Percentiles rank a stretch among this genome's conserved stretches.
Evolutionary conservation across 768 basidiomycete genomes (phyloP).

Genomic region (Tricholoma bakamatsutake): DNA sequence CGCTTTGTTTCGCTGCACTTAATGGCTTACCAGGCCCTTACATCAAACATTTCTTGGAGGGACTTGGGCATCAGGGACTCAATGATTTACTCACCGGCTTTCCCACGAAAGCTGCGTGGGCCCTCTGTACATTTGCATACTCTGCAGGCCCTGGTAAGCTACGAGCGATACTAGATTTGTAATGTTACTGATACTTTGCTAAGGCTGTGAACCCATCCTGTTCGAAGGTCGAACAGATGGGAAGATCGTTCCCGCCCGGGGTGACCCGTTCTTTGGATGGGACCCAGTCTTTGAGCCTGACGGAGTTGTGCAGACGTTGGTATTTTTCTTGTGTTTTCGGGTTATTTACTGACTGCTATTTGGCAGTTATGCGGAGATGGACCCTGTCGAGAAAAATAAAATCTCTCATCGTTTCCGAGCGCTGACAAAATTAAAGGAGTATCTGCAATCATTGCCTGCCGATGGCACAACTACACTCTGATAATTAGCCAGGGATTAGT

Average conservation of each 20-base stretch:
- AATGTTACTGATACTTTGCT: neutral
- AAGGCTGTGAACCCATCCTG: slow-evolving; percentile 60
- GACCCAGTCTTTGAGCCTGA: slow-evolving; percentile 81
- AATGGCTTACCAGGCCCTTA: slow-evolving; percentile 94
- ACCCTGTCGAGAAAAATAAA: slow-evolving; percentile 57
- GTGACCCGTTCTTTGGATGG: slow-evolving; percentile 82
- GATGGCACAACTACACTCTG: neutral
- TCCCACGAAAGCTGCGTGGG: slow-evolving; percentile 71
- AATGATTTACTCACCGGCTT: slow-evolving; percentile 81
- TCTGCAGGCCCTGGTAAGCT: slow-evolving; percentile 65
- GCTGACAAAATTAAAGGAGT: slow-evolving; percentile 56
- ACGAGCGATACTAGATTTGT: neutral
- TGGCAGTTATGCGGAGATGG: slow-evolving; percentile 73
- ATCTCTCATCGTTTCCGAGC: slow-evolving; percentile 72
- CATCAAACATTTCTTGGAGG: slow-evolving; percentile 88
- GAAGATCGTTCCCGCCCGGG: slow-evolving; percentile 81
- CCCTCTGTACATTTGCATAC: slow-evolving; percentile 96
- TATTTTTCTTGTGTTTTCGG: slow-evolving; percentile 1
- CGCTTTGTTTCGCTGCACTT: slow-evolving; percentile 84
- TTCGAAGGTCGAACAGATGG: slow-evolving; percentile 86
- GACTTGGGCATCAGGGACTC: slow-evolving; percentile 84
- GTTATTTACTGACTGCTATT: slow-evolving; percentile 1
- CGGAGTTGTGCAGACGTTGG: slow-evolving; percentile 73
- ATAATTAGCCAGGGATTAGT: neutral
- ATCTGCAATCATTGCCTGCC: slow-evolving; percentile 32